Percentiles rank a stretch among this genome's conserved stretches.
Evolutionary conservation across 441 rosid species (phyloP).

Genomic region (Geranium incanum): DNA sequence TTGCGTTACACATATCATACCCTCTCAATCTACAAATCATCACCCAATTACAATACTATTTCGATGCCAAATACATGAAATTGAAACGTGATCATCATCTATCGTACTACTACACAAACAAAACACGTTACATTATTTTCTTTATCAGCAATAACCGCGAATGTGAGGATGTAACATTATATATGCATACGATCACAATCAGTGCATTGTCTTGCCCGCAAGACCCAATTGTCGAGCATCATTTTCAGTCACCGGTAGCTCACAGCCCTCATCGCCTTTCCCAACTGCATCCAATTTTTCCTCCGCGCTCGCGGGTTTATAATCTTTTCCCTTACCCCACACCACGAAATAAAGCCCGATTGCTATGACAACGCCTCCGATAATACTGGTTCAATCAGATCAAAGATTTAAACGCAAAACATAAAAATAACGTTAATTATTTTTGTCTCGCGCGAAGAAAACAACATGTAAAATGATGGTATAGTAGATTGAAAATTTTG

Average conservation of each 20-base stretch:
- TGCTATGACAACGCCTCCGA: slow-evolving; percentile 65
- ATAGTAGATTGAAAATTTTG: neutral
- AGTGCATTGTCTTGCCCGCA: neutral
- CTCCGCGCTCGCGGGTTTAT: neutral
- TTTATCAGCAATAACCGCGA: too few relatives aligned
- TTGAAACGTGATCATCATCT: too few relatives aligned
- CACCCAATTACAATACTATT: too few relatives aligned
- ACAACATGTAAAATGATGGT: neutral
- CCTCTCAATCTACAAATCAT: too few relatives aligned
- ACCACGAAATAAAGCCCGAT: slow-evolving; percentile 71
- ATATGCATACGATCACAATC: neutral
- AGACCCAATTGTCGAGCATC: neutral
- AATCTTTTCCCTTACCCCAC: slow-evolving; percentile 84
- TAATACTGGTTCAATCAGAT: slow-evolving; percentile 30
- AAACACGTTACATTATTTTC: too few relatives aligned
- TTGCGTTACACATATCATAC: too few relatives aligned
- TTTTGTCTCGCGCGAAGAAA: neutral
- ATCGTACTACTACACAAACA: too few relatives aligned
- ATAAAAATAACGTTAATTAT: neutral
- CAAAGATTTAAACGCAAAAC: slow-evolving; percentile 17
- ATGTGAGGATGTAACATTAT: too few relatives aligned
- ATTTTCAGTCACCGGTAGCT: neutral
- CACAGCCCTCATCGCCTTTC: neutral
- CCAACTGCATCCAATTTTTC: neutral
- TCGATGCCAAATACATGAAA: too few relatives aligned